Evolutionary conservation across 83 land plant species (phyloP), one percentile per base, ranked within the genome.

Genomic region (Picea abies): DNA sequence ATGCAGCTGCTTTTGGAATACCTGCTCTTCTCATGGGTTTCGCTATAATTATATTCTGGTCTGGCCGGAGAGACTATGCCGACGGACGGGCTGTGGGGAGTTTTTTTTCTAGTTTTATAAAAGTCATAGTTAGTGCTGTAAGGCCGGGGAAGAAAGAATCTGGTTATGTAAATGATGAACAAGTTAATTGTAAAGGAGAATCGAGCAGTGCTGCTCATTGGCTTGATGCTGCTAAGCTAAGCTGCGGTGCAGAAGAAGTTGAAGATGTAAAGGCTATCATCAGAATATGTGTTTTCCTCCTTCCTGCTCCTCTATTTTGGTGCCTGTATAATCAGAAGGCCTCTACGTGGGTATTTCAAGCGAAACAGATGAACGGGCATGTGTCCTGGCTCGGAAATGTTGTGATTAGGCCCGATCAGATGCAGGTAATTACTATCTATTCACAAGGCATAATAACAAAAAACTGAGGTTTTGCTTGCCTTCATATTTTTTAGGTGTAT

Each of bases 261-360:
- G 89, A 87, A 67, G 89, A 87, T 81, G 86, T 87, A 16, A 87
- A 87, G 75, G 80, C 65, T 17, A 47, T 87, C 10, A 6, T 87
- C 44, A 79, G 83, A 22, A 75, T 87, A 62, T 67, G 84, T 14
- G 81, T 84, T 32, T 68, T 87, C 78, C 69, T 87, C 16, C 77
- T 87, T 63, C 89, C 89, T 2, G 79, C 89, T 12, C 86, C 89
- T 2, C 37, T 87, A 41, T 84, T 84, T 65, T 84, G 84, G 84
- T 67, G 87, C 17, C 64, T 87, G 17, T 87, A 41, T 63, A 86
- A 84, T 78, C 89, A 87, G 63, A 86, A 87, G 82, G 81, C 89
- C 20, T 87, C 86, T 4, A 84, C 81, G 35, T 87, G 89, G 89
- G 86, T 87, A 19, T 87, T 87, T 60, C 89, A 87, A 64, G 89